phyloP scores from a whole-genome alignment of 2,329 filamentous ascomycete genomes.

The Fonsecaea nubica region DNA sequence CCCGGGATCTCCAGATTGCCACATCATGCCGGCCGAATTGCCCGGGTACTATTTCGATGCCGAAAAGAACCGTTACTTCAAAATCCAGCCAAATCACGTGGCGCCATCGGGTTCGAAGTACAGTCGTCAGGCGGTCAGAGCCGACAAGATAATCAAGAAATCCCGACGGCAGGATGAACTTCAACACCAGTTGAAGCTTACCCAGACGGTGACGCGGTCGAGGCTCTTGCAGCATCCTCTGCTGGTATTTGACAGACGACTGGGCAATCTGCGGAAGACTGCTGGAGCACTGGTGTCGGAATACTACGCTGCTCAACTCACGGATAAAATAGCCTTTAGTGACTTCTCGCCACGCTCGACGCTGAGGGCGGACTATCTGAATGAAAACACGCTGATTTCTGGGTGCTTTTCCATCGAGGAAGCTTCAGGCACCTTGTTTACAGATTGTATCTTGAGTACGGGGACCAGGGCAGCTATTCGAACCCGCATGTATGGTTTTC shows the following conservation, averaged over 20 bases:
- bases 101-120: slow-evolving; percentile 58
- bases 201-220: slow-evolving; percentile 29
- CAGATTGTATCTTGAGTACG: not conserved
- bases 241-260: slow-evolving; percentile 30
- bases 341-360: not conserved
- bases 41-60: slow-evolving; percentile 33
- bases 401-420: slow-evolving; percentile 10
- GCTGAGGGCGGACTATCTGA: not conserved
- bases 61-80: slow-evolving; percentile 61
- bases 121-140: slow-evolving; percentile 65
- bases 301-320: slow-evolving; percentile 30
- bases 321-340: not conserved
- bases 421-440: slow-evolving; percentile 6
- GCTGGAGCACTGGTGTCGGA: slow-evolving; percentile 12
- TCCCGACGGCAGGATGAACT: slow-evolving; percentile 34
- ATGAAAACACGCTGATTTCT: not conserved
- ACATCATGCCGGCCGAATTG: slow-evolving; percentile 37
- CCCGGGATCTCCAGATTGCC: not conserved
- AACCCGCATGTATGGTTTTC: not conserved
- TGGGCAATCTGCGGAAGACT: slow-evolving; percentile 22
- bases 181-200: slow-evolving; percentile 5
- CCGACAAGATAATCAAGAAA: slow-evolving; percentile 58
- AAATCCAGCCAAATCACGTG: slow-evolving; percentile 62
- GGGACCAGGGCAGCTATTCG: no score
- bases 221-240: slow-evolving; percentile 34